Evolutionary conservation across 2,329 filamentous ascomycete species (phyloP).

Genomic region (Teratosphaeria nubilosa): DNA sequence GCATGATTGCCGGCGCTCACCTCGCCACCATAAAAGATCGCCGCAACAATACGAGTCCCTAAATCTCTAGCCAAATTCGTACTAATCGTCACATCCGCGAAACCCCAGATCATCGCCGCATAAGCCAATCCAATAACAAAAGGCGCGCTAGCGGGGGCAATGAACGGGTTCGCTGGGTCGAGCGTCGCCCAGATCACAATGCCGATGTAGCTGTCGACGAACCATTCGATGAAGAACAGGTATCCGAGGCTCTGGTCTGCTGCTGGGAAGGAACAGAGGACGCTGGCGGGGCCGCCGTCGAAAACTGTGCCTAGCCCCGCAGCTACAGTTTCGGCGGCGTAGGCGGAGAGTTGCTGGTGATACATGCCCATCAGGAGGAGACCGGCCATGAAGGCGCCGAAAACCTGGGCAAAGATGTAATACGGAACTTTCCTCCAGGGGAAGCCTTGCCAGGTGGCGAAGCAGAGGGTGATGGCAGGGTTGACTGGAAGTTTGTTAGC

Average conservation of each 20-base stretch:
- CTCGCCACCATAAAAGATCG: slow-evolving; percentile 46
- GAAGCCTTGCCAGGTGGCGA: slow-evolving; percentile 46
- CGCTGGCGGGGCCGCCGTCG: slow-evolving; percentile 43
- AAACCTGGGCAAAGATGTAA: slow-evolving; percentile 46
- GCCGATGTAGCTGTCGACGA: slow-evolving; percentile 47
- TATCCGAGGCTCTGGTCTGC: slow-evolving; percentile 44
- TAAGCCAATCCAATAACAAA: slow-evolving; percentile 49
- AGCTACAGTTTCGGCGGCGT: slow-evolving; percentile 30
- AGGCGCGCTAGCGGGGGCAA: slow-evolving; percentile 38
- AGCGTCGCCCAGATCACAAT: slow-evolving; percentile 49
- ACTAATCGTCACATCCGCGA: slow-evolving; percentile 44
- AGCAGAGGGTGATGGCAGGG: slow-evolving; percentile 30
- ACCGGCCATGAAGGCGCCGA: slow-evolving; percentile 46
- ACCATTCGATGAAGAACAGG: slow-evolving; percentile 50
- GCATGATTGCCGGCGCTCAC: neutral
- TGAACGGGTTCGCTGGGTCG: slow-evolving; percentile 50
- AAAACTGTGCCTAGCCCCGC: slow-evolving; percentile 31
- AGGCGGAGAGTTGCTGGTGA: slow-evolving; percentile 39
- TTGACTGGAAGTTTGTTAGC: slow-evolving; percentile 10
- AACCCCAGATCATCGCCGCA: slow-evolving; percentile 38
- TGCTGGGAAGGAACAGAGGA: slow-evolving; percentile 46
- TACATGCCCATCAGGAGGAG: slow-evolving; percentile 48
- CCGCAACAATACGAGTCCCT: slow-evolving; percentile 49
- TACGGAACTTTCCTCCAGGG: slow-evolving; percentile 48
- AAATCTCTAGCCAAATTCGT: slow-evolving; percentile 51